Evolutionary conservation across 169 alveolate genomes (phyloP).

Genomic region (Fabrea salina): DNA sequence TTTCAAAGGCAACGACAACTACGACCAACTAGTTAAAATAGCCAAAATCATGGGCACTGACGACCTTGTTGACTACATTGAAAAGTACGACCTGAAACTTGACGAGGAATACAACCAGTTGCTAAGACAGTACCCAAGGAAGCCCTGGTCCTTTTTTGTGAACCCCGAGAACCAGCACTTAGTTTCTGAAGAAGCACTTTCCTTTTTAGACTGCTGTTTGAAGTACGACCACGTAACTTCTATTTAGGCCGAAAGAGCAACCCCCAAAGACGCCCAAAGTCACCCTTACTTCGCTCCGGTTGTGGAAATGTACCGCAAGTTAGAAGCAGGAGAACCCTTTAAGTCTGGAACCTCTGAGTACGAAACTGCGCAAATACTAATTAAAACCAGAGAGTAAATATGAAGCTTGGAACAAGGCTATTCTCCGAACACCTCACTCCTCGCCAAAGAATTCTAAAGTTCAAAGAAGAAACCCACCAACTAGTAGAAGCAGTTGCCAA

Average conservation of each 20-base stretch:
- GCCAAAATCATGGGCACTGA: slow-evolving; percentile 97
- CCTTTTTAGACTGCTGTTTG: slow-evolving; percentile 59
- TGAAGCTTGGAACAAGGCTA: too few relatives aligned
- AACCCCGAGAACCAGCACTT: slow-evolving; percentile 65
- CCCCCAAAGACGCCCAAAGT: slow-evolving; percentile 96
- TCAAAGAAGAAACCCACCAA: not conserved
- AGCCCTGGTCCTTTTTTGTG: slow-evolving; percentile 93
- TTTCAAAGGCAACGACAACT: slow-evolving; percentile 94
- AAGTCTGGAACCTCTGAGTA: too few relatives aligned
- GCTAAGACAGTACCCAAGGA: slow-evolving; percentile 52
- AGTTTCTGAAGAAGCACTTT: not conserved
- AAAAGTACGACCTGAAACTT: slow-evolving; percentile 66
- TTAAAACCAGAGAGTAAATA: too few relatives aligned
- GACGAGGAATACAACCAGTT: not conserved
- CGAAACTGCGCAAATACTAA: slow-evolving; percentile 15
- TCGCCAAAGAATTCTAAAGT: not conserved
- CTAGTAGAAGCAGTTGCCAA: not conserved
- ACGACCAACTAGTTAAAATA: slow-evolving; percentile 96
- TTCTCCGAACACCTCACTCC: too few relatives aligned
- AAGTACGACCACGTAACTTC: slow-evolving; percentile 96
- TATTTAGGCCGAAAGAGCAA: slow-evolving; percentile 92
- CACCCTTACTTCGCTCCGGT: slow-evolving; percentile 92
- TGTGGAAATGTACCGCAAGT: slow-evolving; percentile 18
- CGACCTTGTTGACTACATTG: slow-evolving; percentile 85
- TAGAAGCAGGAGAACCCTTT: too few relatives aligned